These are phyloP conservation scores for Scheffersomyces stipitis DNA, from an alignment of 805 yeast genomes.

Conservation along the genomic window DNA sequence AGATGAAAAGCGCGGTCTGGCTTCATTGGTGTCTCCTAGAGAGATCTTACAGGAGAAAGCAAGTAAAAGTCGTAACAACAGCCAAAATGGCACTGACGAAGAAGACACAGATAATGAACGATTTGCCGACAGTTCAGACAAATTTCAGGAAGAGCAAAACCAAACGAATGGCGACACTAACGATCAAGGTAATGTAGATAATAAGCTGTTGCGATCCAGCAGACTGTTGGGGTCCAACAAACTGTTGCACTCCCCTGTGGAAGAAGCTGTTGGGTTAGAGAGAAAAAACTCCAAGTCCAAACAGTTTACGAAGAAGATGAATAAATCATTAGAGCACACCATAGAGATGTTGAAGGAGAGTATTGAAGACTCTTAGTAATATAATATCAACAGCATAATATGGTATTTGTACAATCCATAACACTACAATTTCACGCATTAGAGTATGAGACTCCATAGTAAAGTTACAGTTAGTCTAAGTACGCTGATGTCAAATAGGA, in stretches of 20 bases:
- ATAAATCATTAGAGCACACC: slow-evolving; percentile 36
- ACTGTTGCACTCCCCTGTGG: not conserved
- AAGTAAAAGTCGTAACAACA: not conserved
- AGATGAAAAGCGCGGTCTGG: not conserved
- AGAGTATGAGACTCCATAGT: too few relatives aligned
- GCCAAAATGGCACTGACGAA: not conserved
- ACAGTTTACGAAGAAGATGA: slow-evolving; percentile 32
- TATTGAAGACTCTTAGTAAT: slow-evolving; percentile 26
- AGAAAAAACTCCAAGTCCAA: slow-evolving; percentile 34
- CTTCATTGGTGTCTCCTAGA: not conserved
- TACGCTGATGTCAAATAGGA: too few relatives aligned
- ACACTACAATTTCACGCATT: too few relatives aligned
- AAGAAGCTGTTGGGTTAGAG: slow-evolving; percentile 8
- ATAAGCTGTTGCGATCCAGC: not conserved
- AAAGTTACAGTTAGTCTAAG: too few relatives aligned
- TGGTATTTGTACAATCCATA: too few relatives aligned
- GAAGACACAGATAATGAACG: slow-evolving; percentile 11
- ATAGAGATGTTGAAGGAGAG: slow-evolving; percentile 41
- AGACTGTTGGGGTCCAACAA: too few relatives aligned
- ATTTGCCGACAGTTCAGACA: slow-evolving; percentile 19
- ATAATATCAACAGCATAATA: too few relatives aligned
- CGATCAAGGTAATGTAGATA: not conserved
- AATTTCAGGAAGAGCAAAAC: slow-evolving; percentile 3
- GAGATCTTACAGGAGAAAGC: not conserved
- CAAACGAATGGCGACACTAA: not conserved